A percentile compares a stretch with the other conserved stretches of the same genome.
These are phyloP conservation scores for Aspergillus sp. DNA, from an alignment of 2,329 filamentous ascomycete genomes.

Conservation along the genomic window DNA sequence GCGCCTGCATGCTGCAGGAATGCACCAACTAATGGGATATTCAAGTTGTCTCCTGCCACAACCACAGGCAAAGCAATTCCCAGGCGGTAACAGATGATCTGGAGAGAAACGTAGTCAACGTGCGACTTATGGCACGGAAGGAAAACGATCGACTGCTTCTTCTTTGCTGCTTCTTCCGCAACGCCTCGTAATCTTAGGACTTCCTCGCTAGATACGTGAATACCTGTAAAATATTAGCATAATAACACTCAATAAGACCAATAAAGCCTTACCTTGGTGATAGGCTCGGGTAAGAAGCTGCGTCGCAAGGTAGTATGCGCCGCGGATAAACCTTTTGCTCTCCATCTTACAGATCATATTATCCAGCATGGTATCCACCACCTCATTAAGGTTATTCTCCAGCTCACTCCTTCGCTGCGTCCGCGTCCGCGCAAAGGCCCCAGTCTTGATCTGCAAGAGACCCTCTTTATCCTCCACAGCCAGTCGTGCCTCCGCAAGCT, in stretches of 20 bases:
- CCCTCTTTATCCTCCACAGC: constrained; percentile 76
- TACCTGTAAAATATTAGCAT: constrained; percentile 46
- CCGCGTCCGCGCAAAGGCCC: constrained; percentile 30
- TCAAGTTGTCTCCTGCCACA: constrained; percentile 93
- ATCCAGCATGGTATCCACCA: constrained; percentile 83
- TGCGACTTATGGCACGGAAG: constrained; percentile 92
- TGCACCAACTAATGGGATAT: constrained; percentile 83
- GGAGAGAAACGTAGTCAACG: constrained; percentile 92
- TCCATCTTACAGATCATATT: constrained; percentile 99
- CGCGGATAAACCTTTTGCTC: constrained; percentile 85
- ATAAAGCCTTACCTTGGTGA: constrained; percentile 67
- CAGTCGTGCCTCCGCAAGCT: constrained; percentile 74
- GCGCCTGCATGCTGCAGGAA: constrained; percentile 96
- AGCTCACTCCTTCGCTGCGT: constrained; percentile 56
- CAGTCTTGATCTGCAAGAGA: constrained; percentile 51
- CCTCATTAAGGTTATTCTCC: constrained; percentile 70
- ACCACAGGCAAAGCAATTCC: constrained; percentile 87
- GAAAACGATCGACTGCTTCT: constrained; percentile 95
- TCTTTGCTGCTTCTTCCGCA: constrained; percentile 76
- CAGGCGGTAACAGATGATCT: constrained; percentile 91
- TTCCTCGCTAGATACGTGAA: constrained; percentile 94
- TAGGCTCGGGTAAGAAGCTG: constrained; percentile 91
- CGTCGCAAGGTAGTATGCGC: constrained; percentile 85
- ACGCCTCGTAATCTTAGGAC: constrained; percentile 79
- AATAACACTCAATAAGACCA: background rate